Evolutionary conservation across 2,329 filamentous ascomycete genomes (phyloP).

Genomic region (Fusarium sp.): DNA sequence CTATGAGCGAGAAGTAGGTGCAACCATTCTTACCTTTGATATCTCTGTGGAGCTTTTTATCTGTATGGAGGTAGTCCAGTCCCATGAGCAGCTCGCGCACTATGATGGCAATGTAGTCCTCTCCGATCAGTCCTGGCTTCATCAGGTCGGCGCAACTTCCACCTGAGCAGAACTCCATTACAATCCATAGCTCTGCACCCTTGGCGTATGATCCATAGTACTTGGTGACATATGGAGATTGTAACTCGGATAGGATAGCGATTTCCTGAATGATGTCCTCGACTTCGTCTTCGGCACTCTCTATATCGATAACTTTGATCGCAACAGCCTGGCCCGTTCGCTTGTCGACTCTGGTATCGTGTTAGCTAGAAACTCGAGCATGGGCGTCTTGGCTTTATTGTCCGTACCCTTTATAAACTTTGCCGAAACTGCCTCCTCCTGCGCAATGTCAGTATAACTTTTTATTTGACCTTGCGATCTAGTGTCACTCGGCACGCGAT

Average conservation of each 20-base stretch:
- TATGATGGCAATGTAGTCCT: conserved; percentile 98
- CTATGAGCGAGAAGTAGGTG: not conserved
- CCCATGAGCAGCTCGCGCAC: conserved; percentile 89
- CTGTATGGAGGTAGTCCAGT: conserved; percentile 90
- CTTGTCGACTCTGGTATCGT: conserved; percentile 81
- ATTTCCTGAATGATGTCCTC: conserved; percentile 99
- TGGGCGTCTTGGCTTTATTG: not conserved
- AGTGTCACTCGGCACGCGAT: conserved; percentile 9
- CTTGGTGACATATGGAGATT: conserved; percentile 96
- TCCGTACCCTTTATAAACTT: conserved; percentile 93
- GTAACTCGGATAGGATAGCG: conserved; percentile 93
- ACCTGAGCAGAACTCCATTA: conserved; percentile 99
- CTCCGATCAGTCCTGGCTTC: conserved; percentile 90
- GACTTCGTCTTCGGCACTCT: conserved; percentile 98
- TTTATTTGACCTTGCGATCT: not conserved
- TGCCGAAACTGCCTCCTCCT: conserved; percentile 98
- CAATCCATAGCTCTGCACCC: conserved; percentile 97
- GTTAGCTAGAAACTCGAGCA: conserved; percentile 11
- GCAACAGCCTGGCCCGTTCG: conserved; percentile 93
- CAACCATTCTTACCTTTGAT: conserved; percentile 79
- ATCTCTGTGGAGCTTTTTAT: conserved; percentile 96
- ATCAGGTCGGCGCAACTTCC: conserved; percentile 96
- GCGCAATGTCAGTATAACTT: conserved; percentile 43
- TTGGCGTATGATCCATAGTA: conserved; percentile 98
- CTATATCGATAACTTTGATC: conserved; percentile 98